Evolutionary conservation across 495 filamentous ascomycete species (phyloP).

Genomic region (Hypoxylon cercidicola): DNA sequence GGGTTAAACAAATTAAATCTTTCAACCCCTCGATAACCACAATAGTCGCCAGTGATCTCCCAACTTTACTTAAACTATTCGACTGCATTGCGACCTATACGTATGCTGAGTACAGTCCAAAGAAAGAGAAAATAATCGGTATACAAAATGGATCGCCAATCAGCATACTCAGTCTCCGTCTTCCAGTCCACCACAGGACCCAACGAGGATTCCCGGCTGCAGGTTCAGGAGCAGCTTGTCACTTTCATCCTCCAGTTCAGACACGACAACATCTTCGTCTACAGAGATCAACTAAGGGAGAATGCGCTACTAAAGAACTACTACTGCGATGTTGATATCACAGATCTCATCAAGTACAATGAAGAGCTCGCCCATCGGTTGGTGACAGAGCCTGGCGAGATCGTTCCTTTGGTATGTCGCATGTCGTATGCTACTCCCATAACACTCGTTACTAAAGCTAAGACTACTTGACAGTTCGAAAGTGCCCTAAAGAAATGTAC

Average conservation of each 20-base stretch:
- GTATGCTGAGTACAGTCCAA: conserved; percentile 16
- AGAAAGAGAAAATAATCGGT: conserved; percentile 6
- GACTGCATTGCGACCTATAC: background rate
- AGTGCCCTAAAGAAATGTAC: conserved; percentile 88
- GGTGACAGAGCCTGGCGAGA: conserved; percentile 88
- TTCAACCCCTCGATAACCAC: conserved; percentile 33
- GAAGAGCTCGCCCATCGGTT: conserved; percentile 94
- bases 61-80: background rate
- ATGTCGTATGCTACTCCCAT: background rate
- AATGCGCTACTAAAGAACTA: conserved; percentile 96
- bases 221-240: conserved; percentile 71
- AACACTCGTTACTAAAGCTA: conserved; percentile 25
- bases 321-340: conserved; percentile 96
- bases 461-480: conserved; percentile 75
- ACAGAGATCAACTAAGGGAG: conserved; percentile 96
- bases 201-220: conserved; percentile 63
- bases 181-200: conserved; percentile 71
- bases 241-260: conserved; percentile 96
- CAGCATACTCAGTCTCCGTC: conserved; percentile 83
- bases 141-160: conserved; percentile 83
- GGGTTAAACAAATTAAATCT: conserved; percentile 30
- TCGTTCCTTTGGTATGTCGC: conserved; percentile 83
- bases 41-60: conserved; percentile 5
- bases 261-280: conserved; percentile 95
- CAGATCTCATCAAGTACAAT: conserved; percentile 95